Evolutionary conservation across 2,329 filamentous ascomycete species (phyloP), one percentile per base, ranked within the genome.

Genomic region (Alternaria tenuissima): DNA sequence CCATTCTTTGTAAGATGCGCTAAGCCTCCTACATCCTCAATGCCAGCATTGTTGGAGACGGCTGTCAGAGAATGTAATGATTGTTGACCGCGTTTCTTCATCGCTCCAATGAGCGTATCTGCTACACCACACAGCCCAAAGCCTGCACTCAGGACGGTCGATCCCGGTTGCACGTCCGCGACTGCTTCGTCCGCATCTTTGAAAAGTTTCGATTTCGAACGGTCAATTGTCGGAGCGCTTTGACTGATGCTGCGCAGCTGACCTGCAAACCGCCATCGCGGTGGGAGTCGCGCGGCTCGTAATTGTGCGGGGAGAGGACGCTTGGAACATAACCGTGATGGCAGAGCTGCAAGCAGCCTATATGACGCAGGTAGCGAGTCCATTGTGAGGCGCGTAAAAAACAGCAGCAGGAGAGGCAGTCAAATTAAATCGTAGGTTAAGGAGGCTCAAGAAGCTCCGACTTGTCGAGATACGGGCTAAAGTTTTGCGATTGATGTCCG

Each of bases 31-130:
- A 87, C 86, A 38, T 87, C 87, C 57, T 90, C 88, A 7, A 88
- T 84, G 26, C 91, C 91, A 16, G 91, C 91, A 74, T 94, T 94
- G 76, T 94, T 94, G 42, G 91, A 93, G 1, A 94, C 89, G 14
- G 90, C 91, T 0, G 90, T 93, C 24, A 94, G 80, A 7, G 72
- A 73, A 36, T 78, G 73, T 34, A 78, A 57, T 20, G 72, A 73
- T 24, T 76, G 49, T 7, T 68, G 44, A 1, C 76, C 75, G 4
- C 76, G 70, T 53, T 69, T 71, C 39, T 69, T 57, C 49, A 79
- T 73, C 11, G 76, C 76, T n/a, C 70, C 59, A 28, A 79, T 78
- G 34, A 79, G 71, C 1, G 77, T 79, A 16, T 79, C 77, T 43
- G 78, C 75, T 20, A 79, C 74, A 51, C 78, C 78, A 48, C 75